phyloP scores from a whole-genome alignment of 2,329 filamentous ascomycete genomes.

The Septoria petroselini region DNA sequence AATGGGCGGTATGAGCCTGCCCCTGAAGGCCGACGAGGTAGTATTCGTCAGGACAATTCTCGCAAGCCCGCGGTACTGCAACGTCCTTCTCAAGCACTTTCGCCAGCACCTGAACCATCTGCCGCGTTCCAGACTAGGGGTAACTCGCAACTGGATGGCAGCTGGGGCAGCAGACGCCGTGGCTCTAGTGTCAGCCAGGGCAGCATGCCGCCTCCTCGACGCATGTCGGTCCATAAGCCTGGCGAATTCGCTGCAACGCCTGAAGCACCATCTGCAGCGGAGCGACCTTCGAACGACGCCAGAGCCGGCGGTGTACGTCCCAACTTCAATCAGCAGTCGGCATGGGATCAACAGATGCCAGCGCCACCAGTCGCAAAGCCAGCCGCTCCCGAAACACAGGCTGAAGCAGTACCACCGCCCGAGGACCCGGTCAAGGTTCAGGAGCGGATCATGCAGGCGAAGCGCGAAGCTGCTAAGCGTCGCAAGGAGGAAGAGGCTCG shows the following conservation, averaged over 20 bases:
- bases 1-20: conserved; percentile 92
- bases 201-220: conserved; percentile 66
- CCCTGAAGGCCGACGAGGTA: conserved; percentile 67
- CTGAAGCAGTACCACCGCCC: conserved; percentile 35
- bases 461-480: conserved; percentile 36
- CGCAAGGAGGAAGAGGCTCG: conserved; percentile 34
- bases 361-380: conserved; percentile 21
- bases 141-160: conserved; percentile 59
- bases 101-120: conserved; percentile 74
- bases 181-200: conserved; percentile 88
- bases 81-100: conserved; percentile 59
- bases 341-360: conserved; percentile 38
- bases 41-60: conserved; percentile 63
- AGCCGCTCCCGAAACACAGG: conserved; percentile 6
- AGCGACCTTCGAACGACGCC: conserved; percentile 23
- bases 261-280: conserved; percentile 13
- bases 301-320: conserved; percentile 21
- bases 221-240: conserved; percentile 54
- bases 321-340: conserved; percentile 32
- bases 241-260: conserved; percentile 38
- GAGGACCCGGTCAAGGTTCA: conserved; percentile 64
- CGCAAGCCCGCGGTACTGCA: conserved; percentile 78
- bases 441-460: conserved; percentile 50
- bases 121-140: conserved; percentile 79
- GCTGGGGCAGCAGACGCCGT: conserved; percentile 69